Evolutionary conservation across 73 alveolate genomes (phyloP).

Genomic region (Stentor coeruleus): DNA sequence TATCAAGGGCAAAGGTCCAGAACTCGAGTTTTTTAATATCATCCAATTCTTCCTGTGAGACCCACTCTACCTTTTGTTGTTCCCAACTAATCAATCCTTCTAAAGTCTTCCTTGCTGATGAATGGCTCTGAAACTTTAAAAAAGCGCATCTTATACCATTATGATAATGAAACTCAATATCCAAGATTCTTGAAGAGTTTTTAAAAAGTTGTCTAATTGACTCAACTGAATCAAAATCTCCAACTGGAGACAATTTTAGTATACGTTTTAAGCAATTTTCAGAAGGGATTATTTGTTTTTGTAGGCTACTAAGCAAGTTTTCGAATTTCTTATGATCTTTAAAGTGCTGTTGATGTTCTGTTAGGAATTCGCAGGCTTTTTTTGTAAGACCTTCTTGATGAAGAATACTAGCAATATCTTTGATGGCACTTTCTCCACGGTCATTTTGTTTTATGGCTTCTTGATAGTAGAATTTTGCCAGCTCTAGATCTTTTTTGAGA

Average conservation of each 20-base stretch:
- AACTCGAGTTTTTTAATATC: no score
- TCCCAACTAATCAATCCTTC: conserved; percentile 2
- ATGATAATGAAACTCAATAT: neutral
- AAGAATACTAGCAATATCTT: conserved; percentile 14
- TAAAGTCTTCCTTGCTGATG: conserved; percentile 12
- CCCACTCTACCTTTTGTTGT: conserved; percentile 1
- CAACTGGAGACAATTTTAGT: neutral
- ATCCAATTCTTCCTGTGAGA: no score
- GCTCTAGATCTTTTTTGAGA: neutral
- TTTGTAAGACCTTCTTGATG: neutral
- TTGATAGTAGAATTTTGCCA: neutral
- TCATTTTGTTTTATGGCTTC: neutral
- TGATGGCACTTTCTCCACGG: conserved; percentile 21
- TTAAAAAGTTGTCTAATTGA: neutral
- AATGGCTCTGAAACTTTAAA: conserved; percentile 5
- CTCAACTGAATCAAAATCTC: neutral
- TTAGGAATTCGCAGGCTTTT: neutral
- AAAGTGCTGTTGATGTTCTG: neutral
- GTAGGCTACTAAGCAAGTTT: neutral
- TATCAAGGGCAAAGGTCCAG: no score
- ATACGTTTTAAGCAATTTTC: conserved; percentile 6
- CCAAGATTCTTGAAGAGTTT: neutral
- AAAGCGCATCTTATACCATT: neutral
- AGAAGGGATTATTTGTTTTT: conserved; percentile 10
- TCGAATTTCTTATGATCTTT: neutral